These are phyloP conservation scores for Phytophthora podocarpi DNA, from an alignment of 352 stramenopile species.

Conservation along the genomic window DNA sequence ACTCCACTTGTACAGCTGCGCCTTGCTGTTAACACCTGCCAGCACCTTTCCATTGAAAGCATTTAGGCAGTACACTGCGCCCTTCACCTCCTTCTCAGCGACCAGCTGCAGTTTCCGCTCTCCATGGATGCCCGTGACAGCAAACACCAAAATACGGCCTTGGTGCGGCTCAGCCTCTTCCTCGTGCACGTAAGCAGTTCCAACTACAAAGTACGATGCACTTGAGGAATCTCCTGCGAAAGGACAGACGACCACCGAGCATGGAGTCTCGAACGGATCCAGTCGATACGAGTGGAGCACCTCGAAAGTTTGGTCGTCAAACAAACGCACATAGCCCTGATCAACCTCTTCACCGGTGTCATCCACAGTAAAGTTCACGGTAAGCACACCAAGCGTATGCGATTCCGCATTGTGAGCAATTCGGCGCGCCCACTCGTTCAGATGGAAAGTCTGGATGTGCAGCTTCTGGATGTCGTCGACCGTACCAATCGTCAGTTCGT, in stretches of 20 bases:
- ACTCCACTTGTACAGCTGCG: constrained; percentile 92
- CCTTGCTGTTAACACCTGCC: constrained; percentile 95
- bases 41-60: constrained; percentile 95
- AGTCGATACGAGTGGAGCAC: constrained; percentile 86
- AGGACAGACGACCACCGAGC: constrained; percentile 79
- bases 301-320: constrained; percentile 98
- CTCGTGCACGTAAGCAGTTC: constrained; percentile 93
- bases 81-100: constrained; percentile 93
- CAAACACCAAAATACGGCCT: constrained; percentile 94
- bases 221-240: constrained; percentile 80
- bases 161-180: constrained; percentile 96
- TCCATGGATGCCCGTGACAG: constrained; percentile 76
- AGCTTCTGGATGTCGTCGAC: constrained; percentile 99
- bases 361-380: constrained; percentile 81
- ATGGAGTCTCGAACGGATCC: constrained; percentile 88
- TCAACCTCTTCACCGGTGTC: constrained; percentile 88
- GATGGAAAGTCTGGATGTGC: constrained; percentile 96
- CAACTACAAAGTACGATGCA: constrained; percentile 85
- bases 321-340: constrained; percentile 92
- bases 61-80: constrained; percentile 96
- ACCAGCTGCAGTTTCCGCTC: constrained; percentile 90
- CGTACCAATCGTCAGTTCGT: constrained; percentile 95
- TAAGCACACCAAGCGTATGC: constrained; percentile 84
- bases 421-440: constrained; percentile 93
- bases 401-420: constrained; percentile 89